Evolutionary conservation across 805 yeast genomes (phyloP).

Genomic region (Saturnispora gosingensis): DNA sequence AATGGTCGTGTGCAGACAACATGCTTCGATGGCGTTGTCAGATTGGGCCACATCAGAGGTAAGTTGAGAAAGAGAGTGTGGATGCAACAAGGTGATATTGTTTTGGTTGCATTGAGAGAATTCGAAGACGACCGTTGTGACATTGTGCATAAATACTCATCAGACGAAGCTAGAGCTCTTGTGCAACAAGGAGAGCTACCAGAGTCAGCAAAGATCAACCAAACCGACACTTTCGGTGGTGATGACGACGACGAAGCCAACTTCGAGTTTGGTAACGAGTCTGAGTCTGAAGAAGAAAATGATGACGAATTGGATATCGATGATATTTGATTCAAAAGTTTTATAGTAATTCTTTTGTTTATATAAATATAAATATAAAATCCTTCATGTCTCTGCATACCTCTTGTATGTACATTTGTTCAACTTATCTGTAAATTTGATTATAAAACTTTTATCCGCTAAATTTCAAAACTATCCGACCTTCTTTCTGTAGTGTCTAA

Average conservation of each 20-base stretch:
- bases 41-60: conserved; percentile 98
- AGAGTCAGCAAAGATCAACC: conserved; percentile 93
- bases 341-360: not conserved
- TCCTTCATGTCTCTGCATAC: not conserved
- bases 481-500: conserved; percentile 33
- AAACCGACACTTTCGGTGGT: conserved; percentile 93
- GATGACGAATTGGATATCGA: conserved; percentile 77
- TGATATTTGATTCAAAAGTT: conserved; percentile 53
- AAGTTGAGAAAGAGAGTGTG: conserved; percentile 98
- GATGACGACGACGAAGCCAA: conserved; percentile 96
- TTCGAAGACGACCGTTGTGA: conserved; percentile 98
- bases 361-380: not conserved
- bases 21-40: conserved; percentile 88
- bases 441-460: not conserved
- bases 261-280: conserved; percentile 95
- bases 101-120: conserved; percentile 91
- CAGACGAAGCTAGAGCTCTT: conserved; percentile 96
- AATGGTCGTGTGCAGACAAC: conserved; percentile 93
- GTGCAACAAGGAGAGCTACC: conserved; percentile 96
- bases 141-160: conserved; percentile 90
- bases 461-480: conserved; percentile 47
- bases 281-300: conserved; percentile 53
- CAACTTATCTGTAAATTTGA: too few relatives aligned
- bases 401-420: not conserved
- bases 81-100: conserved; percentile 99